Evolutionary conservation across 2,329 filamentous ascomycete species (phyloP).

Genomic region (Exutisphaerella laricina): DNA sequence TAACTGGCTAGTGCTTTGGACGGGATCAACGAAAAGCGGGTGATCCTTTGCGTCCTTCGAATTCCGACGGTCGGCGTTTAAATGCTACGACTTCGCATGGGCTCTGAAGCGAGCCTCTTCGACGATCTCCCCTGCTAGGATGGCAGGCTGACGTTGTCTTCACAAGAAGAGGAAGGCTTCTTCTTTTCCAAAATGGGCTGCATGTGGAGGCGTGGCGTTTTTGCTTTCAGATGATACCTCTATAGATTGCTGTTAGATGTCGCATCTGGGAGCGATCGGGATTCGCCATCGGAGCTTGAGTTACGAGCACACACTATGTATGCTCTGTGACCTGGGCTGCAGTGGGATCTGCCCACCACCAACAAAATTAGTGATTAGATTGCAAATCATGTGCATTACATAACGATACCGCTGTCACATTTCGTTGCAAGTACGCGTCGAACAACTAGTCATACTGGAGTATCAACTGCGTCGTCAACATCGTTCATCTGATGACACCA

Average conservation of each 20-base stretch:
- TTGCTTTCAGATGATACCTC: conserved; percentile 13
- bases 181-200: conserved; percentile 4
- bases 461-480: background rate
- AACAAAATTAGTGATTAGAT: conserved; percentile 3
- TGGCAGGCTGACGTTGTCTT: background rate
- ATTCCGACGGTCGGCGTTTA: conserved; percentile 2
- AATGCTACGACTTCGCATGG: conserved; percentile 8
- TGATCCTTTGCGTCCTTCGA: conserved; percentile 8
- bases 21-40: conserved; percentile 4
- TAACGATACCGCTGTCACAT: too few species aligned
- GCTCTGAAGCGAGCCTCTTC: conserved; percentile 6
- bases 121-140: conserved; percentile 1
- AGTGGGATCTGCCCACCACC: conserved; percentile 4
- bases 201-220: conserved; percentile 8
- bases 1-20: background rate
- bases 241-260: conserved; percentile 6
- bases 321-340: conserved; percentile 3
- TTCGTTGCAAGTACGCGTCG: too few species aligned
- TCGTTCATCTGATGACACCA: conserved; percentile 5
- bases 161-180: conserved; percentile 1
- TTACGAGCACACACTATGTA: background rate
- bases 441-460: too few species aligned
- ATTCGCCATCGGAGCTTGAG: conserved; percentile 4
- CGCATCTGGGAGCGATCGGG: conserved; percentile 8
- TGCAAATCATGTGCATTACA: too few species aligned